A percentile compares a stretch with the other conserved stretches of the same genome.
Evolutionary conservation across 495 filamentous ascomycete species (phyloP).

Genomic region (Penicillium arizonense): DNA sequence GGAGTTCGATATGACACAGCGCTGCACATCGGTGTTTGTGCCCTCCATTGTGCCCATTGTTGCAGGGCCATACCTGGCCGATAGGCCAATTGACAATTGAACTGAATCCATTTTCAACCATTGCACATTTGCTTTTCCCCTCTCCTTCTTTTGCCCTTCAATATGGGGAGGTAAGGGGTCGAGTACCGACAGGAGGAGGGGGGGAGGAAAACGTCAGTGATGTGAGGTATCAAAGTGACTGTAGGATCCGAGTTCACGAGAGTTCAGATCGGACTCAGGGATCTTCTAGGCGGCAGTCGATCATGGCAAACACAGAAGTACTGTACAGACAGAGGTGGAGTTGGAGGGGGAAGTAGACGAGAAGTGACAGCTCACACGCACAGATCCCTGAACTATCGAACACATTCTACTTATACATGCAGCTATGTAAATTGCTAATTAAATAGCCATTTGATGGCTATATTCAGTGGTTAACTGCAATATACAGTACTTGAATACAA

Average conservation of each 20-base stretch:
- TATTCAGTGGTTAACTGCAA: no score
- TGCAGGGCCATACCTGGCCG: background rate
- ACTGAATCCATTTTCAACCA: background rate
- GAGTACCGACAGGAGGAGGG: conserved; percentile 2
- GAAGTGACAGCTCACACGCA: background rate
- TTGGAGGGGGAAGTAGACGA: background rate
- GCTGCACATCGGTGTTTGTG: background rate
- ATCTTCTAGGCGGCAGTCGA: conserved; percentile 21
- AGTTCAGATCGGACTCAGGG: conserved; percentile 10
- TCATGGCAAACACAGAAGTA: conserved; percentile 7
- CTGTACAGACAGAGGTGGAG: background rate
- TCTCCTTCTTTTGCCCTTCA: background rate
- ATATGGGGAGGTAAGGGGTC: background rate
- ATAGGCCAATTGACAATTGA: background rate
- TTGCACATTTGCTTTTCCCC: background rate
- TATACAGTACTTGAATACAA: no score
- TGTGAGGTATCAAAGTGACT: conserved; percentile 22
- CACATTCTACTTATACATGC: no score
- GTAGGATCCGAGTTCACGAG: background rate
- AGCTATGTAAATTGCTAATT: no score
- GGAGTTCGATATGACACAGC: conserved; percentile 29
- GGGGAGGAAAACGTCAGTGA: conserved; percentile 16
- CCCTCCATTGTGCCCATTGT: background rate
- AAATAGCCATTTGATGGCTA: no score
- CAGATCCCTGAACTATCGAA: background rate